Base-by-base conservation (phyloP, 495 filamentous ascomycete genomes). In the Terfezia claveryi region DNA sequence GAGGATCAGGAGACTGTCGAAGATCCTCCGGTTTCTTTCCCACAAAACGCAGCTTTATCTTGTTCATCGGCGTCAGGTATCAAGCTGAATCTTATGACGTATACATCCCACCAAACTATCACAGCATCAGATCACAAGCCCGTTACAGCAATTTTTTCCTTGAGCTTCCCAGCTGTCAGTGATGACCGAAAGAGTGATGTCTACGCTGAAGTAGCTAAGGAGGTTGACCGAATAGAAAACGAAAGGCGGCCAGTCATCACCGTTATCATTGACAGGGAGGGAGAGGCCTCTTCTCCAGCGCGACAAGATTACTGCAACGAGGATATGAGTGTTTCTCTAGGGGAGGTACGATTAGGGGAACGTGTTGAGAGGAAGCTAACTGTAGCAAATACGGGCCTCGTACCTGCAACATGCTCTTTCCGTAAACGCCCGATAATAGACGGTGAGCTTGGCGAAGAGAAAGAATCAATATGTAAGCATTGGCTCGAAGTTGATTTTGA, bases 81-180 rank as follows among this genome's bases (percentile, higher is more conserved):
- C 16, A 20, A 27, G 23, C 50, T 51, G n/a, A 51, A 51, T 11
- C 32, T 66, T 20, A 56, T 56, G 23, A 60, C 62, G 36, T 99
- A 99, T 66, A 77, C 79, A 2, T 86, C 89, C 2, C 85, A 94
- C 62, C 88, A 94, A 65, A 76, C 82, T 23, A 78, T 96, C 12
- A 73, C 83, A 11, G 92, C 92, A 2, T 95, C 89, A 5, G 92
- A 99, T 65, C 92, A 99, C 66, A 99, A 99, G 66, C 92, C 92
- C 0, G 64, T 96, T 10, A 76, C 77, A 57, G 83, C 85, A 9
- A 68, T 83, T 2, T 96, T 95, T 60, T 80, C 75, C 0, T 64
- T 99, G 3, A 77, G 76, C 16, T 94, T 86, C 63, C 83, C 94
- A 57, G 82, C 83, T 4, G 86, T 92, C 7, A 79, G 88, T 9